Base-by-base conservation (phyloP, 306 rosid species). In the Acacia melanoxylon region DNA sequence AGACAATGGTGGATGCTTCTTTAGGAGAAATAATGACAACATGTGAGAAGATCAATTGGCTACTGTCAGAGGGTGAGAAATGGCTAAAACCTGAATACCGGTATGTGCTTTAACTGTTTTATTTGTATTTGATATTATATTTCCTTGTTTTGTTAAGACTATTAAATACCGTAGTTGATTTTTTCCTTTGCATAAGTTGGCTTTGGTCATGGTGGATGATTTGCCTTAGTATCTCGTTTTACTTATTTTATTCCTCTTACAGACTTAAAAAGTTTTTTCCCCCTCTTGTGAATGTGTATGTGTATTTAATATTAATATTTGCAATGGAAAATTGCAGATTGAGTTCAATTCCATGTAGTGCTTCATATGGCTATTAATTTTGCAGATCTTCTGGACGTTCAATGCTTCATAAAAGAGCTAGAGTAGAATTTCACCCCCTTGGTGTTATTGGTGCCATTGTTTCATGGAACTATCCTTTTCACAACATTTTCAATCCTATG, bases 1-100 rank as follows among this genome's bases (percentile, higher is more conserved):
- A 94, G 92, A 94, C 98, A 37, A 89, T 92, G 91, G 92, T 94
- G 22, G 98, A 94, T 86, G 98, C 98, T 69, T 92, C 91, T 86
- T 86, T 94, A 83, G 98, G 97, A 82, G 98, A 94, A 85, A 87
- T 94, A 84, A 94, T 94, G 97, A 91, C 98, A 46, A 94, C 97
- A 45, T 94, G 98, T 71, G 98, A 94, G 91, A 95, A 95, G 92
- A 94, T 94, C 89, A 87, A 91, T 83, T 94, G 98, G 98, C 97
- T 94, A 76, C 90, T 94, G 79, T 89, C 98, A 58, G 98, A 94
- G 87, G 98, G 98, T 78, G 98, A 94, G 87, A 86, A 45, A 70
- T 92, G 97, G 95, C 85, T 94, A 76, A 94, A 89, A 90, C 98
- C 98, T 85, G 98, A 94, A 81, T 90, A 88, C 81, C 80, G 98